phyloP scores from a whole-genome alignment of 2,329 filamentous ascomycete species.

The Pyrenophora teres region DNA sequence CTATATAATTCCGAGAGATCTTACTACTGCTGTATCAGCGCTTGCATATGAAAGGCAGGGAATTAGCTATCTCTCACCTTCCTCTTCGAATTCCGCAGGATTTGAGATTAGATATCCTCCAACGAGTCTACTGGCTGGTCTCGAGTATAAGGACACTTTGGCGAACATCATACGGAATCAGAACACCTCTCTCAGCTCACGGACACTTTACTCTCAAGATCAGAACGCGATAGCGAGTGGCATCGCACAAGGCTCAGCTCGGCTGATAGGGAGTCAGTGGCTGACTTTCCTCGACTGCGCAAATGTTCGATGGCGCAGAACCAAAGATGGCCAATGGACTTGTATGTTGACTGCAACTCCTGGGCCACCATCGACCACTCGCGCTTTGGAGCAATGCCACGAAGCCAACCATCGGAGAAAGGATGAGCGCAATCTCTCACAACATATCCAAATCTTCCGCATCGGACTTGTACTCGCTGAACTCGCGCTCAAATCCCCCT shows the following conservation, averaged over 20 bases:
- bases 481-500: constrained; percentile 23
- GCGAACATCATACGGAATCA: constrained; percentile 22
- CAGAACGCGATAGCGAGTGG: constrained; percentile 31
- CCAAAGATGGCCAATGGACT: constrained; percentile 24
- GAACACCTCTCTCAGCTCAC: constrained; percentile 21
- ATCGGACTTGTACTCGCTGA: constrained; percentile 34
- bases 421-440: constrained; percentile 19
- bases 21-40: constrained; percentile 18
- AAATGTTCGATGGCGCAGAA: constrained; percentile 33
- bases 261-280: constrained; percentile 34
- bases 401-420: constrained; percentile 7
- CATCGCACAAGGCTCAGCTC: constrained; percentile 26
- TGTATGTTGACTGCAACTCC: constrained; percentile 29
- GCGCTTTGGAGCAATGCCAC: constrained; percentile 20
- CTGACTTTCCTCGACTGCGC: constrained; percentile 26
- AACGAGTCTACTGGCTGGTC: constrained; percentile 22
- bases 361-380: constrained; percentile 17
- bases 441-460: constrained; percentile 34
- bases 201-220: constrained; percentile 31
- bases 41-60: constrained; percentile 10
- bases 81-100: constrained; percentile 18
- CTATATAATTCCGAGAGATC: constrained; percentile 14
- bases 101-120: constrained; percentile 30
- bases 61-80: constrained; percentile 28
- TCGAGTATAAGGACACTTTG: constrained; percentile 32